phyloP scores from a whole-genome alignment of 257 asterid species.

The Gynochthodes officinalis region DNA sequence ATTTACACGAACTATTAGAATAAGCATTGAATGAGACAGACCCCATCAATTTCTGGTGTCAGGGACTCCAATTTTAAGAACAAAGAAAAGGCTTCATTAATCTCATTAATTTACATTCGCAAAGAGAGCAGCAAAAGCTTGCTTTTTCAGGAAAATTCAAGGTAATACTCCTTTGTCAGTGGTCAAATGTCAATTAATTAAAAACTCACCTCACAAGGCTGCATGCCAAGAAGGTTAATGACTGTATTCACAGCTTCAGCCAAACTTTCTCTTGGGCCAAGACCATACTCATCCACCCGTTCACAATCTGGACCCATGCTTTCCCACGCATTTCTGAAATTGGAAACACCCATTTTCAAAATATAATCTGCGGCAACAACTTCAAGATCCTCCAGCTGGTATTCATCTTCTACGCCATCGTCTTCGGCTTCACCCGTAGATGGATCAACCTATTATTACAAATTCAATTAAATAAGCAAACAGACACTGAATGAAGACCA shows the following conservation, averaged over 20 bases:
- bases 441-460: constrained; percentile 62
- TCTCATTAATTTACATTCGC: background rate
- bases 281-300: constrained; percentile 91
- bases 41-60: background rate
- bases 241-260: constrained; percentile 89
- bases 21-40: background rate
- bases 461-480: constrained; percentile 4
- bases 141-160: background rate
- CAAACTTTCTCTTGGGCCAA: constrained; percentile 89
- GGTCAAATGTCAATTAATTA: constrained; percentile 10
- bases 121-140: background rate
- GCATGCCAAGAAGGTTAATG: constrained; percentile 90
- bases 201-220: constrained; percentile 92
- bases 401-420: constrained; percentile 97
- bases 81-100: background rate
- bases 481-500: background rate
- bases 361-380: constrained; percentile 90
- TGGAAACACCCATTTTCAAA: constrained; percentile 87
- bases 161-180: background rate
- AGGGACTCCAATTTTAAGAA: background rate
- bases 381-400: constrained; percentile 96
- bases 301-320: constrained; percentile 70
- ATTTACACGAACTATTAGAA: background rate
- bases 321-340: constrained; percentile 98
- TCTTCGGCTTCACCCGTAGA: constrained; percentile 98